These are phyloP conservation scores for Aspergillus fumigatus DNA, from an alignment of 2,329 filamentous ascomycete genomes.

Conservation along the genomic window DNA sequence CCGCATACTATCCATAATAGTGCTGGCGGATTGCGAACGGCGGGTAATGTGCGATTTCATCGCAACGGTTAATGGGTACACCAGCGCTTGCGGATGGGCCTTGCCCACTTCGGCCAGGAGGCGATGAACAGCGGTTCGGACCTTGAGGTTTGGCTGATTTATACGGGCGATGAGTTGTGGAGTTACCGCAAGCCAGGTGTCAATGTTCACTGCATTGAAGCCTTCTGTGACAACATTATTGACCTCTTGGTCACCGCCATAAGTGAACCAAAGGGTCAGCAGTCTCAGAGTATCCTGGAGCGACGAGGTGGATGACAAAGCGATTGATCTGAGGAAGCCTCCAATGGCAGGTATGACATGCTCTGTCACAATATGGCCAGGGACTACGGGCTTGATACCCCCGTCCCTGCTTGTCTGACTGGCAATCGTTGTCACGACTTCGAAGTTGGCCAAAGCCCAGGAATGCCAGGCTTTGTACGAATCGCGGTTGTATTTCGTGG, in stretches of 20 bases:
- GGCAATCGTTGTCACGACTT: slow-evolving; percentile 82
- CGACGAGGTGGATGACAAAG: slow-evolving; percentile 84
- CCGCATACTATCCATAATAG: slow-evolving; percentile 98
- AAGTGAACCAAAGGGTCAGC: slow-evolving; percentile 92
- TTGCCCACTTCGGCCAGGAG: slow-evolving; percentile 88
- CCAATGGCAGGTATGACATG: slow-evolving; percentile 92
- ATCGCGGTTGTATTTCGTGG: slow-evolving; percentile 86
- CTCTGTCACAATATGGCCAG: slow-evolving; percentile 67
- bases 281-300: slow-evolving; percentile 91
- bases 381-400: slow-evolving; percentile 46
- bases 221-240: slow-evolving; percentile 85
- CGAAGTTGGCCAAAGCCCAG: slow-evolving; percentile 97
- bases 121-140: slow-evolving; percentile 87
- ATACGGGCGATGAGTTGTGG: slow-evolving; percentile 96
- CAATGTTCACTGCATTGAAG: slow-evolving; percentile 85
- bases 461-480: slow-evolving; percentile 99
- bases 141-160: slow-evolving; percentile 86
- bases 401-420: slow-evolving; percentile 60
- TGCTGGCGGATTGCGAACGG: slow-evolving; percentile 78
- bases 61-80: slow-evolving; percentile 94
- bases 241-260: slow-evolving; percentile 84
- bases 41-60: slow-evolving; percentile 91
- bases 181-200: slow-evolving; percentile 98
- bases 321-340: slow-evolving; percentile 97
- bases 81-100: slow-evolving; percentile 89